Conservation (phyloP, 163 green algal species). For the Chlamydomonas reinhardtii region DNA sequence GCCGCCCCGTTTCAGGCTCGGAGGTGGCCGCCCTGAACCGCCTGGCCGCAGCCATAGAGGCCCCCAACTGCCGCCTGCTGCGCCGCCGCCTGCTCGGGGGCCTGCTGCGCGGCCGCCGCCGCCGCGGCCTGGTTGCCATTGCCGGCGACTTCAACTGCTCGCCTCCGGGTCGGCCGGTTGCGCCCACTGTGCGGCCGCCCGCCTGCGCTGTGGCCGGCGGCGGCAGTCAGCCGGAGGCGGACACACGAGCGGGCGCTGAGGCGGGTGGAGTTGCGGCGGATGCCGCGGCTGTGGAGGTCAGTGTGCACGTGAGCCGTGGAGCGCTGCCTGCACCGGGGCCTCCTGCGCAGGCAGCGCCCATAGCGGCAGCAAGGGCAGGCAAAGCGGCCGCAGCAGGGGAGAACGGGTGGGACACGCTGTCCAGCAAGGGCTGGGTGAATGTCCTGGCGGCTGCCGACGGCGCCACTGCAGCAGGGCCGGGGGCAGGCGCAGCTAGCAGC, state of each 20-base stretch:
- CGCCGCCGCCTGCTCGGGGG: conserved; percentile 15
- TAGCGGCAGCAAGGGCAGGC: not conserved
- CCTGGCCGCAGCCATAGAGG: conserved; percentile 6
- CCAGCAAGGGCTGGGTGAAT: conserved; percentile 27
- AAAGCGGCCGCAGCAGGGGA: not conserved
- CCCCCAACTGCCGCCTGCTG: conserved; percentile 28
- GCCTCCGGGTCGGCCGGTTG: too few relatives aligned
- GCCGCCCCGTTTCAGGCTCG: not conserved
- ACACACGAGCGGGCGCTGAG: too few relatives aligned
- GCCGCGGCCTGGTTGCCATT: conserved; percentile 9
- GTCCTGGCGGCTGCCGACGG: not conserved
- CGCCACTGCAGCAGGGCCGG: not conserved
- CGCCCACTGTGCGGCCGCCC: not conserved
- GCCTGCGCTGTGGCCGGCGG: not conserved
- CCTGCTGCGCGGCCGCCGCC: not conserved
- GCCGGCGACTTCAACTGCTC: conserved; percentile 47
- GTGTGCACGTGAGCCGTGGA: too few relatives aligned
- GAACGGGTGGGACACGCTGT: conserved; percentile 19
- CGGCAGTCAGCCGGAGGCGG: too few relatives aligned
- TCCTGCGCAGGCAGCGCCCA: not conserved
- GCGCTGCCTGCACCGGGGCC: too few relatives aligned
- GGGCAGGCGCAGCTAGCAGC: not conserved
- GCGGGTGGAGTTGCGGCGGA: too few relatives aligned
- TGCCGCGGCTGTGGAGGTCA: too few relatives aligned
- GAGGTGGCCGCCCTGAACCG: conserved; percentile 23